Percentiles rank a stretch among this genome's conserved stretches.
phyloP scores from a whole-genome alignment of 768 basidiomycete genomes.

The Tulasnella calospora region DNA sequence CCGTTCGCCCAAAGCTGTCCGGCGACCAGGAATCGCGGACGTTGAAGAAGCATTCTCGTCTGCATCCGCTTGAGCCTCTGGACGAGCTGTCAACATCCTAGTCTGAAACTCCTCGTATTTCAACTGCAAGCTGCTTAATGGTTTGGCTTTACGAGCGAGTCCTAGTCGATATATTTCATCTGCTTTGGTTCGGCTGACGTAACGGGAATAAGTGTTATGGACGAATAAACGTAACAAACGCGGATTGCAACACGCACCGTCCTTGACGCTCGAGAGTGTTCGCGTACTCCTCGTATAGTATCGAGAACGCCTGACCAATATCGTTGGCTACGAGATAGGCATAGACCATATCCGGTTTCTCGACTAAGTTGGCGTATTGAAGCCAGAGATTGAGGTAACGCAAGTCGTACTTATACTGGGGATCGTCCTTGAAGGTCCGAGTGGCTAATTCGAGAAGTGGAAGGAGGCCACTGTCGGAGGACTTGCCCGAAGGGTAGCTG shows the following conservation, averaged over 20 bases:
- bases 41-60: slow-evolving; percentile 22
- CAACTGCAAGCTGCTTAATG: slow-evolving; percentile 76
- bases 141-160: slow-evolving; percentile 73
- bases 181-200: slow-evolving; percentile 65
- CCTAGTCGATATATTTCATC: slow-evolving; percentile 77
- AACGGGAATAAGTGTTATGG: not conserved
- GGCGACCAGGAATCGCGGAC: slow-evolving; percentile 31
- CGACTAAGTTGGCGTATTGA: slow-evolving; percentile 74
- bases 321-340: slow-evolving; percentile 86
- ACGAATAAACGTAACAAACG: not conserved
- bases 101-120: slow-evolving; percentile 73
- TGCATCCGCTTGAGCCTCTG: slow-evolving; percentile 30
- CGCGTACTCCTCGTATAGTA: slow-evolving; percentile 91
- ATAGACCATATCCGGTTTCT: slow-evolving; percentile 70
- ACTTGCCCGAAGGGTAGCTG: slow-evolving; percentile 70
- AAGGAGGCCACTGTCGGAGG: slow-evolving; percentile 65
- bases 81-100: slow-evolving; percentile 45
- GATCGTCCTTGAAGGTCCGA: slow-evolving; percentile 71
- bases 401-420: slow-evolving; percentile 71
- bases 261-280: slow-evolving; percentile 66
- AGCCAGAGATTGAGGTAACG: slow-evolving; percentile 92
- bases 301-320: slow-evolving; percentile 72
- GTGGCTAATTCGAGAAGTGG: slow-evolving; percentile 83
- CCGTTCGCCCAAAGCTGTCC: slow-evolving; percentile 29
- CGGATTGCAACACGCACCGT: slow-evolving; percentile 50